phyloP scores from a whole-genome alignment of 192 early-diverging fungal genomes.

The Linnemannia schmuckeri region DNA sequence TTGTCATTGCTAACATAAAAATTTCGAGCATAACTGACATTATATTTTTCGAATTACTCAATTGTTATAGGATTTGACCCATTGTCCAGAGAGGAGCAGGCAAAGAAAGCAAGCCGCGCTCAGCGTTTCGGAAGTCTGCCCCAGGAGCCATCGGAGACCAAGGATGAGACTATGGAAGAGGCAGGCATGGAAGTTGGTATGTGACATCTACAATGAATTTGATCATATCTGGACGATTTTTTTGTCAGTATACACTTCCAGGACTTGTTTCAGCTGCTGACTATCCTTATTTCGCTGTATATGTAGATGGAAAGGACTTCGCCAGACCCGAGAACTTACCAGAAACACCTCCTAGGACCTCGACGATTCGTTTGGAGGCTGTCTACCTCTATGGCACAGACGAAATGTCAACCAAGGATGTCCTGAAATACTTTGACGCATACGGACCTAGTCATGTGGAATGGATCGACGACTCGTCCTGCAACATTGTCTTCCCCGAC shows the following conservation, averaged over 20 bases:
- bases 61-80: slow-evolving; percentile 39
- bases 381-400: slow-evolving; percentile 60
- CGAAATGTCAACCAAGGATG: slow-evolving; percentile 63
- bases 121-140: slow-evolving; percentile 28
- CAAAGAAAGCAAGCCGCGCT: slow-evolving; percentile 42
- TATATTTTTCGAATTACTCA: not conserved
- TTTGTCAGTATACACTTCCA: not conserved
- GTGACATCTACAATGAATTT: not conserved
- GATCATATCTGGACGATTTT: not conserved
- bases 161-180: slow-evolving; percentile 25
- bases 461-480: slow-evolving; percentile 64
- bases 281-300: too few species aligned
- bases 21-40: not conserved
- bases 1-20: not conserved
- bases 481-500: slow-evolving; percentile 55
- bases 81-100: slow-evolving; percentile 44
- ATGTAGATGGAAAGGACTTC: slow-evolving; percentile 34
- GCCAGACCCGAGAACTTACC: slow-evolving; percentile 33
- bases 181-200: slow-evolving; percentile 51
- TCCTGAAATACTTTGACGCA: slow-evolving; percentile 57
- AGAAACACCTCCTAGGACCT: slow-evolving; percentile 42
- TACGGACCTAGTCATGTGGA: slow-evolving; percentile 57
- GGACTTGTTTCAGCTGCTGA: not conserved
- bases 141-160: slow-evolving; percentile 1
- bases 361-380: slow-evolving; percentile 47